Evolutionary conservation across 73 alveolate species (phyloP).

Genomic region (Stentor roeselii): DNA sequence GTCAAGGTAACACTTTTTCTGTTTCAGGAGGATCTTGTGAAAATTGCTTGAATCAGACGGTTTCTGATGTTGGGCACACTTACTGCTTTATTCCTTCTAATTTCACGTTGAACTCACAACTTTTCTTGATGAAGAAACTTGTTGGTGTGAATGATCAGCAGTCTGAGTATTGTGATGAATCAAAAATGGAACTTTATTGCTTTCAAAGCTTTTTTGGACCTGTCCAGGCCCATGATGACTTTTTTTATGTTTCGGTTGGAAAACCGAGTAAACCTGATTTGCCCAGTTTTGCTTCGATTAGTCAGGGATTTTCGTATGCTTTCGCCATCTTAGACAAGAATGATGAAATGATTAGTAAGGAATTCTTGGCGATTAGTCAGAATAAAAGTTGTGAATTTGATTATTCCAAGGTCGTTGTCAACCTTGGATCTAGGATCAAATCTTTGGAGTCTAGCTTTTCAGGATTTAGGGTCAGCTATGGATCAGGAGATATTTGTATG

Average conservation of each 20-base stretch:
- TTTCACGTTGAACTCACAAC: neutral
- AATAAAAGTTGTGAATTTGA: neutral
- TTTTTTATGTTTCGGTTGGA: conserved; percentile 1
- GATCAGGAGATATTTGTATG: neutral
- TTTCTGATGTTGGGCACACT: neutral
- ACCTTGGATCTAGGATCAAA: neutral
- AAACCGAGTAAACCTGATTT: neutral
- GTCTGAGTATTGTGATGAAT: neutral
- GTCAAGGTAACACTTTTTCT: neutral
- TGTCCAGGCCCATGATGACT: neutral
- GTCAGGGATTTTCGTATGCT: neutral
- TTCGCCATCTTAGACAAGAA: neutral
- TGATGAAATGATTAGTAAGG: neutral
- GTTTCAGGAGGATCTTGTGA: neutral
- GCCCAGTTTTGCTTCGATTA: neutral
- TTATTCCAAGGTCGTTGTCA: neutral
- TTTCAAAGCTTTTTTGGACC: conserved; percentile 6
- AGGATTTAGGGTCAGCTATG: neutral
- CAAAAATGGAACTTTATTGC: neutral
- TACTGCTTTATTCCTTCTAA: neutral
- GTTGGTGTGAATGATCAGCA: neutral
- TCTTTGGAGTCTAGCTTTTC: neutral
- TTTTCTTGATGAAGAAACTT: neutral
- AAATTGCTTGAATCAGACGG: neutral
- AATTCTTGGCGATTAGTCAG: neutral